phyloP scores from a whole-genome alignment of 192 early-diverging fungal species.

The Coemansia sp. region DNA sequence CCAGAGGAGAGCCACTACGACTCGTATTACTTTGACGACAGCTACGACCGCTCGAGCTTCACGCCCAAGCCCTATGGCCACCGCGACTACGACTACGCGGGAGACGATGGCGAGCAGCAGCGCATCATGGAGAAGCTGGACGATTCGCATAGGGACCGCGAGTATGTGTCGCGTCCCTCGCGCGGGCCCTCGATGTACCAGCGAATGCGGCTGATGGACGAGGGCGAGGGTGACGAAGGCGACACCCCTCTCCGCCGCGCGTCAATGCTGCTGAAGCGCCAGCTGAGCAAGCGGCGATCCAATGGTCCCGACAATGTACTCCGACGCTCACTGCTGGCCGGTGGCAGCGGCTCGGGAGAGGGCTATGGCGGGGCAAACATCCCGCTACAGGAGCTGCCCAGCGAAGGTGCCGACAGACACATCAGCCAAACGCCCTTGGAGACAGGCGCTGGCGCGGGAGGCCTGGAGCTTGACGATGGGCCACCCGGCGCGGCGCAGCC shows the following conservation, averaged over 20 bases:
- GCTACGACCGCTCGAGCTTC: constrained; percentile 22
- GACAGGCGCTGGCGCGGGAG: too few relatives aligned
- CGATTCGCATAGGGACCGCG: constrained; percentile 38
- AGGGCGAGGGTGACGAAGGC: constrained; percentile 28
- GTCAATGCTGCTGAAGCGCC: constrained; percentile 25
- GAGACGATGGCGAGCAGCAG: constrained; percentile 11
- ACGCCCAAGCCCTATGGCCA: constrained; percentile 25
- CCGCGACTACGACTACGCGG: background rate
- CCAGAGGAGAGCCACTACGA: too few relatives aligned
- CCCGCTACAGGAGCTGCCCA: constrained; percentile 21
- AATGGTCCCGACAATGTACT: constrained; percentile 13
- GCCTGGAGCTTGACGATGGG: background rate
- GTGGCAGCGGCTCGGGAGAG: constrained; percentile 6
- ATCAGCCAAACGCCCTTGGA: background rate
- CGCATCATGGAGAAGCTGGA: constrained; percentile 42
- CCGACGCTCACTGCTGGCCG: constrained; percentile 27
- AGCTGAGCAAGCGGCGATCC: constrained; percentile 49
- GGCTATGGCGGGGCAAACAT: constrained; percentile 16
- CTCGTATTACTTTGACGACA: constrained; percentile 20
- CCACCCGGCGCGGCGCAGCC: constrained; percentile 4
- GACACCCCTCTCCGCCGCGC: constrained; percentile 37
- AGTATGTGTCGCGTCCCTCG: constrained; percentile 38
- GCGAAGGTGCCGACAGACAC: constrained; percentile 1
- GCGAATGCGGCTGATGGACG: constrained; percentile 45
- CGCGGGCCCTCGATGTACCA: constrained; percentile 46